A percentile compares a stretch with the other conserved stretches of the same genome.
phyloP scores from a whole-genome alignment of 2,329 filamentous ascomycete species.

The Curvularia hawaiiensis region DNA sequence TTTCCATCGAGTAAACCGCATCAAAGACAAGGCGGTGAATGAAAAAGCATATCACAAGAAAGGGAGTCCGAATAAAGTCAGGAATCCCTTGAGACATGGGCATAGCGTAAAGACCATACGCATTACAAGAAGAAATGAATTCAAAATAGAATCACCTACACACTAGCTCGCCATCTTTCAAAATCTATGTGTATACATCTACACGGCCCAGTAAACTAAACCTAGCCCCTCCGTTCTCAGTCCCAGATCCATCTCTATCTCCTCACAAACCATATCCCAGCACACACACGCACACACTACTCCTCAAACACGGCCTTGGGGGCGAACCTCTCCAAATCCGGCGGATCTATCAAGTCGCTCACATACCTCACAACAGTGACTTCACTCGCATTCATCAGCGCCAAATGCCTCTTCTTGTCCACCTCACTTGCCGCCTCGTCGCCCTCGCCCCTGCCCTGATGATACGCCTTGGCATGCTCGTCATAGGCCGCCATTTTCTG shows the following conservation, averaged over 20 bases:
- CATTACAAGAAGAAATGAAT: not conserved
- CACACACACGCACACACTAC: too few relatives aligned
- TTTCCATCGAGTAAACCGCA: not conserved
- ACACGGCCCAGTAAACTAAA: slow-evolving; percentile 25
- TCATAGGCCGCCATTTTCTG: slow-evolving; percentile 61
- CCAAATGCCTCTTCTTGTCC: slow-evolving; percentile 66
- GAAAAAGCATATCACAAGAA: not conserved
- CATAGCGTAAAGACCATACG: not conserved
- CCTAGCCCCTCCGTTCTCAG: slow-evolving; percentile 3
- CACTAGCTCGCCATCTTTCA: not conserved
- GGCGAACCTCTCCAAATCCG: slow-evolving; percentile 65
- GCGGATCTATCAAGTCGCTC: slow-evolving; percentile 70
- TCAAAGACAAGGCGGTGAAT: not conserved
- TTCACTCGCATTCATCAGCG: slow-evolving; percentile 84
- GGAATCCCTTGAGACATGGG: not conserved
- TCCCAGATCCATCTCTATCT: not conserved
- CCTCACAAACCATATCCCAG: not conserved
- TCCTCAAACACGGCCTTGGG: slow-evolving; percentile 48
- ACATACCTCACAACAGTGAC: slow-evolving; percentile 80
- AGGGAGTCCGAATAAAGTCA: not conserved
- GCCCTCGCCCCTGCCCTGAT: slow-evolving; percentile 51
- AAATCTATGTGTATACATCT: slow-evolving; percentile 17
- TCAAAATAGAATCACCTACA: not conserved
- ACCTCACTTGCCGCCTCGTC: slow-evolving; percentile 52
- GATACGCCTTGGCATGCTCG: slow-evolving; percentile 50